phyloP scores from a whole-genome alignment of 345 rosid species.

The Linum tenue region DNA sequence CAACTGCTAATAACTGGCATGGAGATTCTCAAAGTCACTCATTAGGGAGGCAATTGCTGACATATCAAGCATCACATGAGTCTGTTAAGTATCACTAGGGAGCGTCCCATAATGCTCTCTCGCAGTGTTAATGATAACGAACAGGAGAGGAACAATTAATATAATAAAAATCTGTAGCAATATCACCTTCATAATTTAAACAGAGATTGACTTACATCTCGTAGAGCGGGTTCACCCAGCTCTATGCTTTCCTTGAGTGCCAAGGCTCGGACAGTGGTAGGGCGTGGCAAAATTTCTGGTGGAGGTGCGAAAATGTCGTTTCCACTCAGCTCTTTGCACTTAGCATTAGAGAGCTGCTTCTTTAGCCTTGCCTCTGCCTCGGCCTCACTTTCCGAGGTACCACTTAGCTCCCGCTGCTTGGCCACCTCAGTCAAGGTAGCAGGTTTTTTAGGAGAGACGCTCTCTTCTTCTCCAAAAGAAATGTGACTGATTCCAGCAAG shows the following conservation, averaged over 20 bases:
- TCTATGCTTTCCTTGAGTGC: slow-evolving; percentile 62
- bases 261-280: slow-evolving; percentile 52
- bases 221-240: slow-evolving; percentile 51
- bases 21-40: no score
- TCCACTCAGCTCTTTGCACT: slow-evolving; percentile 84
- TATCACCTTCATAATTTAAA: slow-evolving; percentile 17
- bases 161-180: neutral
- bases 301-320: slow-evolving; percentile 95
- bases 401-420: slow-evolving; percentile 92
- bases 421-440: slow-evolving; percentile 66
- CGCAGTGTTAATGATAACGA: neutral
- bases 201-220: slow-evolving; percentile 27
- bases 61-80: no score
- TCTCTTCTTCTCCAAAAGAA: slow-evolving; percentile 80
- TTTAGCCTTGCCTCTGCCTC: slow-evolving; percentile 47
- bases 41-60: no score
- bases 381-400: slow-evolving; percentile 55
- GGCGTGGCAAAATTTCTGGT: slow-evolving; percentile 82
- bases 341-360: slow-evolving; percentile 84
- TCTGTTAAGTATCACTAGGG: no score
- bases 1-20: no score
- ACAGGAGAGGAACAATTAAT: neutral
- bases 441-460: slow-evolving; percentile 66
- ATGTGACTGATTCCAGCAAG: slow-evolving; percentile 85
- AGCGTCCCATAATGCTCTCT: no score